phyloP scores from a whole-genome alignment of 2,329 filamentous ascomycete genomes.

The Grosmannia serpens region DNA sequence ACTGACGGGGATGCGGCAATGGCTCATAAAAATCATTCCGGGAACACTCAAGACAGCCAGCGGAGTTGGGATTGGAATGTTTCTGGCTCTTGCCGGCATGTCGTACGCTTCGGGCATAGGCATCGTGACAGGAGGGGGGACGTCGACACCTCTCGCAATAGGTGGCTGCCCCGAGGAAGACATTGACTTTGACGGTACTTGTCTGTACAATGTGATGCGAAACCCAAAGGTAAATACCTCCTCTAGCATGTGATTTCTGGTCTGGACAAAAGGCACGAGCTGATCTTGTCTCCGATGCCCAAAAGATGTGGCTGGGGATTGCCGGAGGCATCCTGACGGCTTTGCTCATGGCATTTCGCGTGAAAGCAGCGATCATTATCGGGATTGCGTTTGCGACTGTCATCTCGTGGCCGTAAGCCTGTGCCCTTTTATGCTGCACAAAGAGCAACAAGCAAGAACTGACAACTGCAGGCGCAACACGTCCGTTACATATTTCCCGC shows the following conservation, averaged over 20 bases:
- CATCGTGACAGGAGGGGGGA: slow-evolving; percentile 56
- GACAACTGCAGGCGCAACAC: slow-evolving; percentile 29
- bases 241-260: not conserved
- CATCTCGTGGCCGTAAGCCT: slow-evolving; percentile 59
- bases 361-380: slow-evolving; percentile 65
- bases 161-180: slow-evolving; percentile 57
- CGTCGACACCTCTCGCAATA: slow-evolving; percentile 60
- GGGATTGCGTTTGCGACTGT: slow-evolving; percentile 63
- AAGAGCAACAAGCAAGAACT: not conserved
- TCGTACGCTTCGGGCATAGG: slow-evolving; percentile 78
- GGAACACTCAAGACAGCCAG: slow-evolving; percentile 54
- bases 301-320: slow-evolving; percentile 72
- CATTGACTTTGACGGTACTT: slow-evolving; percentile 24
- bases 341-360: slow-evolving; percentile 66
- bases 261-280: not conserved
- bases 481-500: slow-evolving; percentile 60
- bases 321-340: slow-evolving; percentile 69
- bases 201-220: not conserved
- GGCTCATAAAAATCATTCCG: slow-evolving; percentile 56
- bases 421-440: not conserved
- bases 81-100: slow-evolving; percentile 52
- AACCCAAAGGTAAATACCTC: slow-evolving; percentile 4
- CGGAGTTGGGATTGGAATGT: slow-evolving; percentile 53
- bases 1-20: slow-evolving; percentile 59
- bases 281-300: slow-evolving; percentile 7